Percentiles rank a stretch among this genome's conserved stretches.
Conservation (phyloP, 2,329 filamentous ascomycete genomes). For the Cercospora brassicicola region DNA sequence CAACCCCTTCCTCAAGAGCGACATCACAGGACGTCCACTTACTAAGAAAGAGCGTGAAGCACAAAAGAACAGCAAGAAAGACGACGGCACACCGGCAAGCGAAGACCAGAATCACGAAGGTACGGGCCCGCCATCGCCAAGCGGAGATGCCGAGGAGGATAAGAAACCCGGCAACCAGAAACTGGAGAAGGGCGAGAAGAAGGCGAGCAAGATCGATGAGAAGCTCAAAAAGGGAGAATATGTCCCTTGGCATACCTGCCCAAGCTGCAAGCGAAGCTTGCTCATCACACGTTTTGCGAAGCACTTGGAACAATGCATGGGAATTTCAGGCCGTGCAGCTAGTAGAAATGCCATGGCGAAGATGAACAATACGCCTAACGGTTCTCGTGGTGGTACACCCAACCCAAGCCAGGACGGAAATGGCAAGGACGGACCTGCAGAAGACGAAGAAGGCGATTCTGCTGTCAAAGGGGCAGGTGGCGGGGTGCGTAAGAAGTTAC, state of each 20-base stretch:
- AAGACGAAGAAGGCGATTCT: constrained; percentile 35
- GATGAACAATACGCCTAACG: constrained; percentile 39
- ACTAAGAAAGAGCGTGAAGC: constrained; percentile 75
- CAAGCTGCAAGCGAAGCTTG: constrained; percentile 61
- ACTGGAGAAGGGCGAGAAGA: constrained; percentile 50
- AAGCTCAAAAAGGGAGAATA: constrained; percentile 54
- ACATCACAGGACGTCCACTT: constrained; percentile 53
- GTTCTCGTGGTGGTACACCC: constrained; percentile 39
- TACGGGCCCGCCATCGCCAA: constrained; percentile 38
- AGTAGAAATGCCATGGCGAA: constrained; percentile 53
- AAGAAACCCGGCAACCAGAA: constrained; percentile 34
- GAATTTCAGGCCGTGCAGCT: constrained; percentile 56
- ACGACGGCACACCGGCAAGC: constrained; percentile 48
- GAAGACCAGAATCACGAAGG: constrained; percentile 44
- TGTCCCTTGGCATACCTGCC: constrained; percentile 58
- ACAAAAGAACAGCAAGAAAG: constrained; percentile 48
- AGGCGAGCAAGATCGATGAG: constrained; percentile 43
- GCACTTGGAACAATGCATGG: constrained; percentile 62
- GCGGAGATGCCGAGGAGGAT: constrained; percentile 32
- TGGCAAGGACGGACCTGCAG: constrained; percentile 29
- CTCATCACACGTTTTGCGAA: constrained; percentile 62
- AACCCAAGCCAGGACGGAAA: constrained; percentile 32
- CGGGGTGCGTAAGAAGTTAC: constrained; percentile 40
- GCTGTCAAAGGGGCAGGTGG: constrained; percentile 32
- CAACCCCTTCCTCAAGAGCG: constrained; percentile 74